phyloP scores from a whole-genome alignment of 352 stramenopile genomes.

The Pythium rishiriense region DNA sequence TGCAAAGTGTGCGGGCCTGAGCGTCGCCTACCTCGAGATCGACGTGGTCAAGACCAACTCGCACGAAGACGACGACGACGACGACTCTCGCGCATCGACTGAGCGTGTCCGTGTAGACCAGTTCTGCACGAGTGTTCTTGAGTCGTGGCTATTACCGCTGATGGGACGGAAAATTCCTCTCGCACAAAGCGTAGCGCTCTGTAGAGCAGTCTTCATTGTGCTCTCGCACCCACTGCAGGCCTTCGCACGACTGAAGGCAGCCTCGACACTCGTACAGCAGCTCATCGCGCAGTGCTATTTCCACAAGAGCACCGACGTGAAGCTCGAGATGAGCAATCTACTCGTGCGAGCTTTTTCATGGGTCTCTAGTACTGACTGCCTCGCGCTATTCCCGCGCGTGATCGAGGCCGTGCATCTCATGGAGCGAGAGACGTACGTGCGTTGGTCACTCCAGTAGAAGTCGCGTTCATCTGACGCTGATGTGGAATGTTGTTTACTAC shows the following conservation, averaged over 20 bases:
- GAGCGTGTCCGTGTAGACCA: slow-evolving; percentile 61
- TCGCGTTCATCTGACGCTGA: background rate
- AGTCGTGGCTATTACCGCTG: slow-evolving; percentile 57
- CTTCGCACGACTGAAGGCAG: slow-evolving; percentile 50
- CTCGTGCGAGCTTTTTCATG: slow-evolving; percentile 58
- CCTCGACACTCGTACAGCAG: slow-evolving; percentile 45
- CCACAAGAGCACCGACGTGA: slow-evolving; percentile 46
- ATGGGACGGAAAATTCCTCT: slow-evolving; percentile 52
- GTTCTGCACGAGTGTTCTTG: slow-evolving; percentile 46
- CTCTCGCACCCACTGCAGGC: slow-evolving; percentile 62
- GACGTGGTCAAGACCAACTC: slow-evolving; percentile 36
- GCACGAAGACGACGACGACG: slow-evolving; percentile 42
- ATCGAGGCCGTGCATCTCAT: slow-evolving; percentile 65
- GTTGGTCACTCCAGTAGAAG: background rate
- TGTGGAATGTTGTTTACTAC: background rate
- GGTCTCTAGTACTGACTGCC: slow-evolving; percentile 46
- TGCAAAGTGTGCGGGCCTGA: slow-evolving; percentile 59
- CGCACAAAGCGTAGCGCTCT: slow-evolving; percentile 48
- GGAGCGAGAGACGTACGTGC: slow-evolving; percentile 60
- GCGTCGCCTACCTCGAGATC: slow-evolving; percentile 69
- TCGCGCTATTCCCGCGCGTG: slow-evolving; percentile 47
- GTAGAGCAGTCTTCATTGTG: slow-evolving; percentile 64
- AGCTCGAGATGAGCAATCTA: slow-evolving; percentile 60
- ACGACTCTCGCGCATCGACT: slow-evolving; percentile 36
- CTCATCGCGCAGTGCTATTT: slow-evolving; percentile 67